Evolutionary conservation across 768 basidiomycete species (phyloP).

Genomic region (Trametes sanguinea): DNA sequence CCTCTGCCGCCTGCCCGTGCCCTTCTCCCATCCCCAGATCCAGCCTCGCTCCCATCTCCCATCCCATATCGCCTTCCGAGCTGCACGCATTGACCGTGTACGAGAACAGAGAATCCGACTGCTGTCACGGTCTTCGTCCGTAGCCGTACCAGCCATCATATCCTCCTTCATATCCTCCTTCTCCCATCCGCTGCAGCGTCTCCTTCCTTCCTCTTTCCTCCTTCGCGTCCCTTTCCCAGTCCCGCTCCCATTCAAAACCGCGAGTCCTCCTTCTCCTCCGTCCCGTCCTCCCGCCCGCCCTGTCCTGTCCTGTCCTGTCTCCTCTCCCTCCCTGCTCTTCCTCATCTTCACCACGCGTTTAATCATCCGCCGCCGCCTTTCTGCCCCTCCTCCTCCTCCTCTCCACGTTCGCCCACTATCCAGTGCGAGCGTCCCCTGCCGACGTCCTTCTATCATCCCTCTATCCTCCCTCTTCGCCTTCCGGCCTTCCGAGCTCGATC

Average conservation of each 20-base stretch:
- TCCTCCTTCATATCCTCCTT: not conserved
- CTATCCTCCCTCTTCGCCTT: not conserved
- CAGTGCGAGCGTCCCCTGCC: too few species aligned
- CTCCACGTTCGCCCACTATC: too few species aligned
- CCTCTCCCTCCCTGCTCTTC: constrained; percentile 5
- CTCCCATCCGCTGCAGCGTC: constrained; percentile 2
- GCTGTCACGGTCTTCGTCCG: too few species aligned
- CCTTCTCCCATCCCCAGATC: not conserved
- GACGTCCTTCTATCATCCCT: not conserved
- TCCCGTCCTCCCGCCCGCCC: constrained; percentile 9
- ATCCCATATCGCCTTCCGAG: not conserved
- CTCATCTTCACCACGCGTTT: not conserved
- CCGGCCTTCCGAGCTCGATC: not conserved
- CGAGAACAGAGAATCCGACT: too few species aligned
- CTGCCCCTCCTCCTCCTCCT: not conserved
- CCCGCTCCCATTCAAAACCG: constrained; percentile 15
- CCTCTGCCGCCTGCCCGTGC: not conserved
- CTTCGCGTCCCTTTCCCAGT: constrained; percentile 3
- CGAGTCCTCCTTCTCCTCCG: constrained; percentile 2
- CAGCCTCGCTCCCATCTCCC: not conserved
- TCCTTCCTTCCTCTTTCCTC: not conserved
- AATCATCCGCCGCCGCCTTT: constrained; percentile 1
- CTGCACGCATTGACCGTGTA: too few species aligned
- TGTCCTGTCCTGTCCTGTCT: constrained; percentile 6
- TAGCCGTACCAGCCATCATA: not conserved